A percentile compares a stretch with the other conserved stretches of the same genome.
Evolutionary conservation across 768 basidiomycete genomes (phyloP).

Genomic region (Collybiopsis confluens): DNA sequence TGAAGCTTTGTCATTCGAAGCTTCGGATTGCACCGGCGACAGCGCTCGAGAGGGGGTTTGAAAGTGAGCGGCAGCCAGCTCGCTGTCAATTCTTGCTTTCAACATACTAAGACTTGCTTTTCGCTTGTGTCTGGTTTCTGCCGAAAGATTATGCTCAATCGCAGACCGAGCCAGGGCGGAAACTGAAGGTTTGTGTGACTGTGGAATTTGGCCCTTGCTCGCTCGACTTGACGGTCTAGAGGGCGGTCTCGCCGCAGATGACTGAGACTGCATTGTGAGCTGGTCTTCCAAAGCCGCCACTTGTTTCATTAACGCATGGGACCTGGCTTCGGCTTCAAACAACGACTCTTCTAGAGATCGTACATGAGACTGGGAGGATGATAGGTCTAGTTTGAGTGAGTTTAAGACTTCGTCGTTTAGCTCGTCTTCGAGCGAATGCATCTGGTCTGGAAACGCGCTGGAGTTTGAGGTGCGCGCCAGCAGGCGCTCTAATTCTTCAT

Average conservation of each 20-base stretch:
- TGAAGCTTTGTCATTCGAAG: slow-evolving; percentile 25
- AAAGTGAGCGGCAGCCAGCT: slow-evolving; percentile 35
- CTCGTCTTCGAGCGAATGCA: slow-evolving; percentile 67
- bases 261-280: slow-evolving; percentile 40
- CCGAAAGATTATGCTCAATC: slow-evolving; percentile 66
- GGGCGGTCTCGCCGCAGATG: slow-evolving; percentile 15
- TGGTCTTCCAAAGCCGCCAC: slow-evolving; percentile 64
- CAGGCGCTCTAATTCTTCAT: slow-evolving; percentile 63
- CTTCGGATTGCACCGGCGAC: slow-evolving; percentile 47
- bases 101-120: slow-evolving; percentile 85
- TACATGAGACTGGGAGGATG: slow-evolving; percentile 74
- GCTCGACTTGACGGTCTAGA: slow-evolving; percentile 8
- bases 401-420: slow-evolving; percentile 73
- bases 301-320: slow-evolving; percentile 67
- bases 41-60: slow-evolving; percentile 49
- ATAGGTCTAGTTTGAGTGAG: slow-evolving; percentile 70
- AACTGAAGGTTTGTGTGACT: slow-evolving; percentile 8
- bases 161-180: slow-evolving; percentile 44
- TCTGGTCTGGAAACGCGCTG: slow-evolving; percentile 25
- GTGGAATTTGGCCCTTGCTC: background rate
- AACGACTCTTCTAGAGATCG: slow-evolving; percentile 68
- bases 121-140: slow-evolving; percentile 78
- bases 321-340: slow-evolving; percentile 68
- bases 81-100: slow-evolving; percentile 85
- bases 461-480: slow-evolving; percentile 43